Conservation (phyloP, 371 early-diverging fungal species). For the Basidiobolus meristosporus region DNA sequence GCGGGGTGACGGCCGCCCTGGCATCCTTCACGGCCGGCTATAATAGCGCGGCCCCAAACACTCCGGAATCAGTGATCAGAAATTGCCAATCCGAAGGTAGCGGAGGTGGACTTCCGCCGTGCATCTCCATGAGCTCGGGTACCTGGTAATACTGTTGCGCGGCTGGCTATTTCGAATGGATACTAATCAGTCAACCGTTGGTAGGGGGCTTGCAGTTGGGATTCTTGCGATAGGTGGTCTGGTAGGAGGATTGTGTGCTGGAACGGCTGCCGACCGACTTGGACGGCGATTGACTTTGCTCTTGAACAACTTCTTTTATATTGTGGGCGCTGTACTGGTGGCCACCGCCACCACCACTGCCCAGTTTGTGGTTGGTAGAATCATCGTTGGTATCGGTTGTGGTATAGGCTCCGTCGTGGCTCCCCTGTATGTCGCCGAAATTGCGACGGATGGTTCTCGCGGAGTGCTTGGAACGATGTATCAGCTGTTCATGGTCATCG, state of each 20-base stretch:
- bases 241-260: slow-evolving; percentile 42
- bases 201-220: slow-evolving; percentile 39
- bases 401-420: slow-evolving; percentile 66
- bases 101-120: neutral
- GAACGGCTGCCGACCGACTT: slow-evolving; percentile 24
- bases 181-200: too few species aligned
- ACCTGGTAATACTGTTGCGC: too few species aligned
- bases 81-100: neutral
- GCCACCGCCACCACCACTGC: slow-evolving; percentile 27
- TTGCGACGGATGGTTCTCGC: slow-evolving; percentile 33
- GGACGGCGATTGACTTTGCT: slow-evolving; percentile 52
- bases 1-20: neutral
- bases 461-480: slow-evolving; percentile 50
- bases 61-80: slow-evolving; percentile 1
- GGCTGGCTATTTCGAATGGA: too few species aligned
- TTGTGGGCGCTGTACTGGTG: slow-evolving; percentile 40
- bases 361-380: slow-evolving; percentile 50
- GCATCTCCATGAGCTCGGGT: neutral
- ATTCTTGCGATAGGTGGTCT: slow-evolving; percentile 56
- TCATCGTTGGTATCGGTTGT: slow-evolving; percentile 58
- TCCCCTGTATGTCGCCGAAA: slow-evolving; percentile 66
- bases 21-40: slow-evolving; percentile 1
- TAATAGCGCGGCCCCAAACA: slow-evolving; percentile 1
- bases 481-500: slow-evolving; percentile 61
- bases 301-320: slow-evolving; percentile 34